Conservation (phyloP, 306 rosid species). For the Delonix regia region DNA sequence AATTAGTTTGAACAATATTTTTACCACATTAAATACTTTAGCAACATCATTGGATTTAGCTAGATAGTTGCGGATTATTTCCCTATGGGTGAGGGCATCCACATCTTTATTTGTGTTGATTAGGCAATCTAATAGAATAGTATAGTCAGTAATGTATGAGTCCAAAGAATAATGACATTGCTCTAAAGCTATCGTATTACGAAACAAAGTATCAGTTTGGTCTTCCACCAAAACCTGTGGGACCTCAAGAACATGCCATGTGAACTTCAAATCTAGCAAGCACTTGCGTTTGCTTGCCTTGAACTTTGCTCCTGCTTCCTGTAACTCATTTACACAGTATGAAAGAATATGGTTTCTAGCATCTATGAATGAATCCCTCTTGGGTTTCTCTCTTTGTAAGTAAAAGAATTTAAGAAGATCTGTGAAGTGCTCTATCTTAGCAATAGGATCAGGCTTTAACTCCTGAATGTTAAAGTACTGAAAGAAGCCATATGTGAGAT, state of each 20-base stretch:
- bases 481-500: too few relatives aligned
- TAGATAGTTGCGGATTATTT: background rate
- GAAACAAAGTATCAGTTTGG: fast-evolving
- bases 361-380: too few relatives aligned
- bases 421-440: too few relatives aligned
- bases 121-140: background rate
- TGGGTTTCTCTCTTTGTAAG: too few relatives aligned
- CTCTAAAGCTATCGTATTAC: too few relatives aligned
- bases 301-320: background rate
- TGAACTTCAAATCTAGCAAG: background rate
- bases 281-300: too few relatives aligned
- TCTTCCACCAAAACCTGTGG: fast-evolving
- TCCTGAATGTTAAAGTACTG: too few relatives aligned
- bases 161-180: too few relatives aligned
- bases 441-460: too few relatives aligned
- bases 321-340: background rate
- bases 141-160: too few relatives aligned
- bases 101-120: constrained; percentile 7
- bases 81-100: constrained; percentile 14
- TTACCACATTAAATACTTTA: background rate
- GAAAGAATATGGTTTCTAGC: background rate
- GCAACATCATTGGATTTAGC: constrained; percentile 18
- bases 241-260: background rate
- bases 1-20: background rate
- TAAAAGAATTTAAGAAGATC: too few relatives aligned